Conservation (phyloP, 164 flowering plant species). For the Annona squamosa region DNA sequence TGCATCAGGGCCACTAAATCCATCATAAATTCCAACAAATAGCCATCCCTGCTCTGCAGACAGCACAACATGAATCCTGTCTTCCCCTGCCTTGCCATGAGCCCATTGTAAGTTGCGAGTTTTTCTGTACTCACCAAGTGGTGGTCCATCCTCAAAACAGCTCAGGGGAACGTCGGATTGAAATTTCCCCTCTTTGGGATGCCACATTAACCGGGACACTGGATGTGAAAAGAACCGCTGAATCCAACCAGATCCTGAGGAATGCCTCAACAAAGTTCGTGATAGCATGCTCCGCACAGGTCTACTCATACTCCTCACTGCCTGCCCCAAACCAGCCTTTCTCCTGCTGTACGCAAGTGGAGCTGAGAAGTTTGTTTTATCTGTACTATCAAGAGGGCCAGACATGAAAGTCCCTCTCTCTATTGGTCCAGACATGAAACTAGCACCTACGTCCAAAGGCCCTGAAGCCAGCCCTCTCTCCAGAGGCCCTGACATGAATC, state of each 20-base stretch:
- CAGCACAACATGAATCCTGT: constrained; percentile 35
- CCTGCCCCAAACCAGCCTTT: constrained; percentile 36
- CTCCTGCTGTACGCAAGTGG: constrained; percentile 39
- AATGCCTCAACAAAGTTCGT: constrained; percentile 40
- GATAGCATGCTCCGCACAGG: constrained; percentile 44
- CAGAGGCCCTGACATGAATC: constrained; percentile 58
- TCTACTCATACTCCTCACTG: constrained; percentile 53
- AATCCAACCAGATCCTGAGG: constrained; percentile 42
- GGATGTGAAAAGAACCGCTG: constrained; percentile 45
- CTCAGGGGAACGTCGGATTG: constrained; percentile 31
- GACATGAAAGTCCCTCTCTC: constrained; percentile 47
- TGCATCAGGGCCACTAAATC: constrained; percentile 46
- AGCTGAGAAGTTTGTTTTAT: constrained; percentile 50
- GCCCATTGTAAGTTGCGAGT: constrained; percentile 34
- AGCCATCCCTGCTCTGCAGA: constrained; percentile 48
- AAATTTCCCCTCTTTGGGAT: constrained; percentile 38
- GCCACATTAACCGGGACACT: constrained; percentile 39
- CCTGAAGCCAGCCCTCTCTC: constrained; percentile 62
- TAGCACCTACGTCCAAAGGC: constrained; percentile 46
- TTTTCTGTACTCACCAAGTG: constrained; percentile 35
- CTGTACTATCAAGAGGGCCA: constrained; percentile 45
- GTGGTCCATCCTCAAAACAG: constrained; percentile 30
- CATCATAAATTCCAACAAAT: constrained; percentile 53
- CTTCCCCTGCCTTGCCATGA: constrained; percentile 40
- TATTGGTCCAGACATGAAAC: constrained; percentile 54